These are phyloP conservation scores for Jimgerdemannia flammicorona DNA, from an alignment of 192 early-diverging fungal species.

Conservation along the genomic window DNA sequence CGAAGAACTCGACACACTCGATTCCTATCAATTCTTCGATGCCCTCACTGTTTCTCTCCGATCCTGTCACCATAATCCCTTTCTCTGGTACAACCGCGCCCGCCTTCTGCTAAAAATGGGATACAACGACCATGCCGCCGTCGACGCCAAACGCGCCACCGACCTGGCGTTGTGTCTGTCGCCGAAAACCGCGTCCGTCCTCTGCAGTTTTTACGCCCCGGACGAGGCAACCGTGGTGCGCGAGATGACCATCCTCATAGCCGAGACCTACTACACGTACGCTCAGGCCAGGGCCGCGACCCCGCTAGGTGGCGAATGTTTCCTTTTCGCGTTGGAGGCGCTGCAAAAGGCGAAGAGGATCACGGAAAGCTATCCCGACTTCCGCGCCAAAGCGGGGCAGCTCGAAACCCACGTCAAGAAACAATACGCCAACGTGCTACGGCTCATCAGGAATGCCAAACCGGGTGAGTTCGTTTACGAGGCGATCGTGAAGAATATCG, in stretches of 20 bases:
- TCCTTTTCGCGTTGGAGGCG: background rate
- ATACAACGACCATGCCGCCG: background rate
- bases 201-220: background rate
- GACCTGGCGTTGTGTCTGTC: background rate
- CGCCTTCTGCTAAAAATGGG: background rate
- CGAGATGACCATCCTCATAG: background rate
- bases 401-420: background rate
- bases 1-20: background rate
- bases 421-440: background rate
- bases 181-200: background rate
- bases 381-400: background rate
- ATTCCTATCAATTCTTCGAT: background rate
- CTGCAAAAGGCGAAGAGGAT: background rate
- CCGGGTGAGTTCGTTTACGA: background rate
- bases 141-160: background rate
- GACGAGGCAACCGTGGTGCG: background rate
- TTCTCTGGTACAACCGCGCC: background rate
- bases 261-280: background rate
- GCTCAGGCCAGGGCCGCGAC: background rate
- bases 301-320: background rate
- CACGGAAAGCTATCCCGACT: background rate
- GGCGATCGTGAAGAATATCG: background rate
- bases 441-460: background rate
- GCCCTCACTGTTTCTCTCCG: background rate
- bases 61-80: background rate